A percentile compares a stretch with the other conserved stretches of the same genome.
These are phyloP conservation scores for Colletotrichum viniferum DNA, from an alignment of 2,329 filamentous ascomycete species.

Conservation along the genomic window DNA sequence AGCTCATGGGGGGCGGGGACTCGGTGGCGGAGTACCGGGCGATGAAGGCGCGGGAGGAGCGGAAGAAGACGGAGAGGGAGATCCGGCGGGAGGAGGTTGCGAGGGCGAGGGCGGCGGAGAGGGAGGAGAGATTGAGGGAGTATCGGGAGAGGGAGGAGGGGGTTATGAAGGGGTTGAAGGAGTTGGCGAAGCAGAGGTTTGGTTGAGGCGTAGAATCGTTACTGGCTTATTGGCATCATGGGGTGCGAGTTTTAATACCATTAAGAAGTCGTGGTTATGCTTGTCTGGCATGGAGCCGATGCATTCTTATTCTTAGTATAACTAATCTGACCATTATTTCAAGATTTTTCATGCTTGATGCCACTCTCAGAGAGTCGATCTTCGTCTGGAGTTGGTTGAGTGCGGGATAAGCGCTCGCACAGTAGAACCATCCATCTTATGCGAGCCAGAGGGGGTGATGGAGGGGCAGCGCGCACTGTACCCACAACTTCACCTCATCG, in stretches of 20 bases:
- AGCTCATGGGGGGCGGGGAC: slow-evolving; percentile 77
- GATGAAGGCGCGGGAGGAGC: slow-evolving; percentile 67
- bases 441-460: background rate
- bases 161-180: slow-evolving; percentile 81
- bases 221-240: background rate
- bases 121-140: slow-evolving; percentile 75
- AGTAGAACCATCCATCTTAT: background rate
- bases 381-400: background rate
- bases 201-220: slow-evolving; percentile 43
- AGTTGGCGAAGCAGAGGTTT: slow-evolving; percentile 80
- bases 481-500: slow-evolving; percentile 10
- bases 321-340: background rate
- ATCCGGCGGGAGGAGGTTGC: slow-evolving; percentile 80
- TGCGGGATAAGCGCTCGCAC: background rate
- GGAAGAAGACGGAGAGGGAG: slow-evolving; percentile 84
- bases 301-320: background rate
- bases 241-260: background rate
- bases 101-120: slow-evolving; percentile 76
- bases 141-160: slow-evolving; percentile 80
- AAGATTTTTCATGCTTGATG: background rate
- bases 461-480: slow-evolving; percentile 1
- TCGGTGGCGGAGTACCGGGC: slow-evolving; percentile 72
- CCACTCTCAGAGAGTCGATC: background rate
- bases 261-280: background rate
- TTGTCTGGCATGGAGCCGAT: background rate